Evolutionary conservation across 495 filamentous ascomycete species (phyloP), one percentile per base, ranked within the genome.

Genomic region (Podospora fimiseda): DNA sequence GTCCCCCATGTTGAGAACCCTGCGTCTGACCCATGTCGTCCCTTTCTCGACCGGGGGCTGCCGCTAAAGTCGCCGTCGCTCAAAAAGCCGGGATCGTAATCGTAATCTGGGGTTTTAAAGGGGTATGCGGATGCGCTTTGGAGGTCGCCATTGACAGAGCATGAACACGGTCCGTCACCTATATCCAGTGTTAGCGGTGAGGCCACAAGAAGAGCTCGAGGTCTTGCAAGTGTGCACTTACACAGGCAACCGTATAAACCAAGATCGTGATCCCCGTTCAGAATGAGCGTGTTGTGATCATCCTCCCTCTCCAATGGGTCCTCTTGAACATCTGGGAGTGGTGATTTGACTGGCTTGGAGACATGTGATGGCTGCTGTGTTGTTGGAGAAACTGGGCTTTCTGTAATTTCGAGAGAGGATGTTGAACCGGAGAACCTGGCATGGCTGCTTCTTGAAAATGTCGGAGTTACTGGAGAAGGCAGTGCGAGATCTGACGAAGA

Each of bases 1-100:
- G 82, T 79, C 21, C 88, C 76, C 49, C 88, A 76, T 42, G 75
- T 80, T 51, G 78, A 73, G n/a, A 82, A 68, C 1, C 86, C 74
- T 0, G 79, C 77, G 43, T 85, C 85, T 30, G 80, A 81, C 6
- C 82, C 86, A 46, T 84, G 73, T 47, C 82, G 79, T 56, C 66
- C 68, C 58, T 70, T 74, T 41, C 83, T 85, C 56, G 83, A 78
- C 46, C 70, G 62, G 54, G 71, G 70, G 53, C 69, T 74, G 7
- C 60, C 68, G 14, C 71, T 64, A 45, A 77, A 77, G 51, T 87
- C 84, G 58, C 80, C 77, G 55, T 84, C 80, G 57, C 79, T 77
- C 55, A 80, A 67, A 50, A 78, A 76, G 41, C 74, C 77, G 19
- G 87, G 63, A 53, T 87, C 82, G 60, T 86, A 86, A 57, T 81